Evolutionary conservation across 2,329 filamentous ascomycete genomes (phyloP).

Genomic region (Aureobasidium sp.): DNA sequence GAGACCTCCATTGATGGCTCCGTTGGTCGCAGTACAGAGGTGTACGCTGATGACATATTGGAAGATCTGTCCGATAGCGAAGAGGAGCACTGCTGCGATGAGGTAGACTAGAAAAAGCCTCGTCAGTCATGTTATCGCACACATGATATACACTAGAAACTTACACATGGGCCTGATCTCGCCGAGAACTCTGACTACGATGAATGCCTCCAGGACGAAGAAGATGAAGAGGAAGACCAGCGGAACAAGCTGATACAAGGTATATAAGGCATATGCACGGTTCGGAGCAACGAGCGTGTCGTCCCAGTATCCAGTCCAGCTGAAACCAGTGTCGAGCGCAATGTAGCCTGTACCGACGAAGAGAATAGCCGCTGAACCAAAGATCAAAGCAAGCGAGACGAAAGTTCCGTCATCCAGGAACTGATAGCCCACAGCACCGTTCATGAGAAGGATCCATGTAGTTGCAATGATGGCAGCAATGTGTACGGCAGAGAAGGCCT

Average conservation of each 20-base stretch:
- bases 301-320: conserved; percentile 74
- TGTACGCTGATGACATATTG: conserved; percentile 89
- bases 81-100: conserved; percentile 64
- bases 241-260: conserved; percentile 84
- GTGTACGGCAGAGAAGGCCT: conserved; percentile 86
- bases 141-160: conserved; percentile 26
- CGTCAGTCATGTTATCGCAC: conserved; percentile 12
- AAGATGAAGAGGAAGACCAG: conserved; percentile 84
- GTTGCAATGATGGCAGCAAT: conserved; percentile 84
- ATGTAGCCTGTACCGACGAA: conserved; percentile 94
- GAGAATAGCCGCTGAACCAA: conserved; percentile 61
- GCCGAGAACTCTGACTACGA: conserved; percentile 79
- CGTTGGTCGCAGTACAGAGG: conserved; percentile 74
- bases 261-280: conserved; percentile 81
- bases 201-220: conserved; percentile 71
- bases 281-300: conserved; percentile 44
- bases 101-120: conserved; percentile 58
- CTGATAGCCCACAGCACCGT: conserved; percentile 88
- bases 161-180: conserved; percentile 82
- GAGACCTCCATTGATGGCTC: conserved; percentile 85
- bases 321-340: conserved; percentile 83
- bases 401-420: conserved; percentile 88
- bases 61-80: conserved; percentile 90
- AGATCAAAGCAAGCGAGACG: conserved; percentile 68
- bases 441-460: conserved; percentile 89